Evolutionary conservation across 371 early-diverging fungal genomes (phyloP), one percentile per base, ranked within the genome.

Genomic region (Syncephalastrum contaminatum): DNA sequence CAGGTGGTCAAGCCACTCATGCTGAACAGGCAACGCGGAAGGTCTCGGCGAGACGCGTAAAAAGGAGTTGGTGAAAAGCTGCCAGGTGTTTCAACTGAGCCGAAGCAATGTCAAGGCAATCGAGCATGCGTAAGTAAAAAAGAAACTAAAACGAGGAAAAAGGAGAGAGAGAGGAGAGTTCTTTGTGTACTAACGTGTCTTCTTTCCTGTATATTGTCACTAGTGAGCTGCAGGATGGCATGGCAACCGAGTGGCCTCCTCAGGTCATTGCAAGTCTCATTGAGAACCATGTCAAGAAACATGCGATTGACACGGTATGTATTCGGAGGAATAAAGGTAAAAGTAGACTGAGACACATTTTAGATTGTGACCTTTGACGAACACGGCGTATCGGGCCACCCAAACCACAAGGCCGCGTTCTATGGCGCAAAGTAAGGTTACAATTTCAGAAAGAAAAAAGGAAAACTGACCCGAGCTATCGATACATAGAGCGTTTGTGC

Each of bases 331-430:
- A 69, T 70, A 24, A 42, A 13, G 51, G 53, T 19, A 53, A 50
- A 48, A 20, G 12, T 20, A 40, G 12, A 15, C 54, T 58, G 52
- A 45, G 19, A 43, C 22, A 18, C 48, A n/a, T 47, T 42, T 8
- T 69, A 89, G 85, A 77, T 99, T 22, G 80, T 97, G 43, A 99
- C 97, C 0, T 99, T 98, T 84, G 99, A 99, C 73, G 65, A 76
- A 7, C 62, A 83, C 30, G 99, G 99, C 7, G 88, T 98, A 42
- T 93, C 95, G 41, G 91, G 92, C 0, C 99, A 99, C 70, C 73
- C 84, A 47, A 99, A 99, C 75, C 99, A 99, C 70, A 86, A 88
- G 50, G 87, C 95, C 4, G 81, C 85, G 39, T 90, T 85, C 64
- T 60, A 82, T 50, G 96, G 94, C 52, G 84, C 93, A 27, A 84